A percentile compares a stretch with the other conserved stretches of the same genome.
Evolutionary conservation across 371 early-diverging fungal genomes (phyloP).

Genomic region (Actinomucor elegans): DNA sequence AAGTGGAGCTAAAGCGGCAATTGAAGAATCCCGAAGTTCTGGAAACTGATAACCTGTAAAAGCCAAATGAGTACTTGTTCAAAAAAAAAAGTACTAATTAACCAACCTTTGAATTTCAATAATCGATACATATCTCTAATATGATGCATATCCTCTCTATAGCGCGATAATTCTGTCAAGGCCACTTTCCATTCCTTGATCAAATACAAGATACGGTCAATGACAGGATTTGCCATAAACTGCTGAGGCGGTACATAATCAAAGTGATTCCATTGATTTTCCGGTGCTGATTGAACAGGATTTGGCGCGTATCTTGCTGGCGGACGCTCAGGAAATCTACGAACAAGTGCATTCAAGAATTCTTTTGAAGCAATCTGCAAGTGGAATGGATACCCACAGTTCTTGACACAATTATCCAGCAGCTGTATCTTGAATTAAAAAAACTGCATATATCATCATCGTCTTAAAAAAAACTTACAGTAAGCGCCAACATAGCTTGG

Average conservation of each 20-base stretch:
- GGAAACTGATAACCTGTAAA: conserved; percentile 86
- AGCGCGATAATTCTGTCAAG: conserved; percentile 75
- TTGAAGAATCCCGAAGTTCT: conserved; percentile 62
- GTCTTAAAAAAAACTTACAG: conserved; percentile 42
- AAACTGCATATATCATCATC: background rate
- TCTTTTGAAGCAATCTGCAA: conserved; percentile 91
- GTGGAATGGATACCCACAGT: conserved; percentile 96
- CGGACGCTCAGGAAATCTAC: conserved; percentile 86
- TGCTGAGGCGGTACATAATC: conserved; percentile 24
- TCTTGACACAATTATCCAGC: conserved; percentile 92
- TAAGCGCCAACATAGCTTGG: conserved; percentile 74
- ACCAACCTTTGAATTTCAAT: conserved; percentile 72
- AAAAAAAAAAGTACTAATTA: background rate
- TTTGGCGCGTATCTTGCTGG: conserved; percentile 46
- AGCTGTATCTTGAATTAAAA: too few species aligned
- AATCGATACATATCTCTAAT: conserved; percentile 93
- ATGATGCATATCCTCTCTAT: conserved; percentile 86
- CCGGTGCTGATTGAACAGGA: conserved; percentile 26
- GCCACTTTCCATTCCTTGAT: conserved; percentile 93
- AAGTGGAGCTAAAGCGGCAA: conserved; percentile 63
- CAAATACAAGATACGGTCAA: conserved; percentile 84
- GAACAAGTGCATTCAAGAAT: conserved; percentile 91
- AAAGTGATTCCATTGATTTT: conserved; percentile 34
- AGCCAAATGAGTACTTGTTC: background rate
- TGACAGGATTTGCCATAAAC: conserved; percentile 60